phyloP scores from a whole-genome alignment of 1,284 basidiomycete species.

The Rugosomyces carneus region DNA sequence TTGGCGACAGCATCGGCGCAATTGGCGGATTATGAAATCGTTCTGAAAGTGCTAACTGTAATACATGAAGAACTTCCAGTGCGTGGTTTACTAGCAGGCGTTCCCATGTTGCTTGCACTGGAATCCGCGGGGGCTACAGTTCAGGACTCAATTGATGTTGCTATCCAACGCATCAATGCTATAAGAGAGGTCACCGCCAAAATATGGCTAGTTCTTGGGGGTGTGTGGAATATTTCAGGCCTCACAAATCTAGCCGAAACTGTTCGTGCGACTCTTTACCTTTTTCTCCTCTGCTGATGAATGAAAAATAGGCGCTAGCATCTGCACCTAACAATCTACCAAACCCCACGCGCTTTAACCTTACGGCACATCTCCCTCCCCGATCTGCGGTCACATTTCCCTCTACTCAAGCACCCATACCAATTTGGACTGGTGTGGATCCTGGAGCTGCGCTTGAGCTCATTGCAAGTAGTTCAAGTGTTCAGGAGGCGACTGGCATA shows the following conservation, averaged over 20 bases:
- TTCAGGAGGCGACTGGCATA: conserved; percentile 61
- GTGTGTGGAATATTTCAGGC: conserved; percentile 61
- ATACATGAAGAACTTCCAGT: conserved; percentile 69
- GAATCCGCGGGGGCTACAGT: conserved; percentile 44
- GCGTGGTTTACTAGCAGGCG: conserved; percentile 67
- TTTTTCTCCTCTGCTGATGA: neutral
- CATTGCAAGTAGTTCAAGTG: conserved; percentile 43
- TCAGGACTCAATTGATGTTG: conserved; percentile 35
- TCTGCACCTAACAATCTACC: conserved; percentile 29
- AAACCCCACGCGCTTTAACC: conserved; percentile 19
- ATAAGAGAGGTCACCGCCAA: conserved; percentile 62
- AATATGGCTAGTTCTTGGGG: conserved; percentile 65
- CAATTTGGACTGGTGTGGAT: conserved; percentile 40
- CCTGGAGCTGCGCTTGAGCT: conserved; percentile 46
- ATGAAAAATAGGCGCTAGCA: conserved; percentile 30
- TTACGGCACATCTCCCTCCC: conserved; percentile 31
- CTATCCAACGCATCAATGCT: conserved; percentile 44
- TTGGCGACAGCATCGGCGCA: conserved; percentile 45
- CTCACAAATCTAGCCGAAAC: conserved; percentile 51
- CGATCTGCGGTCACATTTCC: conserved; percentile 31
- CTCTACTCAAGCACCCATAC: conserved; percentile 16
- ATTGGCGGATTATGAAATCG: conserved; percentile 73
- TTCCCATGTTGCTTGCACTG: conserved; percentile 83
- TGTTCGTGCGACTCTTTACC: conserved; percentile 31
- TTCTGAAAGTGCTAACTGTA: conserved; percentile 64